phyloP scores from a whole-genome alignment of 2,329 filamentous ascomycete genomes.

The Alternaria ventricosa region DNA sequence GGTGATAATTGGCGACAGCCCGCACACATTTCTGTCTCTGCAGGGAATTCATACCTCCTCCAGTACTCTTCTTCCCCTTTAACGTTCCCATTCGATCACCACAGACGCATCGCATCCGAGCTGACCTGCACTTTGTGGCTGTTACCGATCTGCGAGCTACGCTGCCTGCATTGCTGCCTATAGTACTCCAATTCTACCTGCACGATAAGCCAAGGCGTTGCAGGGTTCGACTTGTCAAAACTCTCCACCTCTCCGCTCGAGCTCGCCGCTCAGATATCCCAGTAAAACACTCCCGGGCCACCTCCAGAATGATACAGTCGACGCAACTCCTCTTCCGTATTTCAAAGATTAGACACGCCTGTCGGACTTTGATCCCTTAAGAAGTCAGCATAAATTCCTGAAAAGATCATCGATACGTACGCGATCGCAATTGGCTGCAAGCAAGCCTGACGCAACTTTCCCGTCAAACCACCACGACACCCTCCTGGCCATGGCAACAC shows the following conservation, averaged over 20 bases:
- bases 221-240: constrained; percentile 49
- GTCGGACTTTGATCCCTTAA: constrained; percentile 45
- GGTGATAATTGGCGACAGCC: constrained; percentile 47
- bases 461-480: constrained; percentile 34
- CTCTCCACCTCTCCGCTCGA: constrained; percentile 43
- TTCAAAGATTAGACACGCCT: constrained; percentile 39
- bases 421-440: constrained; percentile 36
- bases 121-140: constrained; percentile 45
- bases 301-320: constrained; percentile 51
- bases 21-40: constrained; percentile 34
- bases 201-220: constrained; percentile 49
- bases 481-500: constrained; percentile 40
- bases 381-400: constrained; percentile 18
- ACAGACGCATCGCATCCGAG: constrained; percentile 34
- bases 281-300: constrained; percentile 38
- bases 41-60: constrained; percentile 46
- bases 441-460: constrained; percentile 39
- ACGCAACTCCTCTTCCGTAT: constrained; percentile 44
- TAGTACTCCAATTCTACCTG: constrained; percentile 40
- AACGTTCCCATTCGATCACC: constrained; percentile 40
- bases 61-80: constrained; percentile 33
- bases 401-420: constrained; percentile 38
- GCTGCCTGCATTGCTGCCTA: constrained; percentile 50
- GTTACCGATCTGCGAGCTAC: constrained; percentile 41
- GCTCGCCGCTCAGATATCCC: constrained; percentile 42